phyloP scores from a whole-genome alignment of 2,329 filamentous ascomycete genomes.

The Purpureocillium takamizusanense region DNA sequence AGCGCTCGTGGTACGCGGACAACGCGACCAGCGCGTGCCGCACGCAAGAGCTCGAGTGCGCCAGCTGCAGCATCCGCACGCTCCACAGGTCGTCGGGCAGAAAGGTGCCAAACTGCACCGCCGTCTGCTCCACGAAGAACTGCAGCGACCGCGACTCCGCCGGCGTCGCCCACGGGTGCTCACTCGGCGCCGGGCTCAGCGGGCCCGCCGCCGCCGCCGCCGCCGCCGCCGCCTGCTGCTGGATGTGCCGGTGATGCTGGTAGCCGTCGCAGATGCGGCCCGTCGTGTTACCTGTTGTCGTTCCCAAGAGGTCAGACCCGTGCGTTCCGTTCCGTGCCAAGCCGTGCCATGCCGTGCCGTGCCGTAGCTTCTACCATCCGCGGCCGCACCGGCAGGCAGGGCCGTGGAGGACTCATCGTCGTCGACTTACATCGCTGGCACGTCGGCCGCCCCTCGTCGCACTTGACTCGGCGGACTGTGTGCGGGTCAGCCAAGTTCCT shows the following conservation, averaged over 20 bases:
- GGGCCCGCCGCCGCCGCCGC: background rate
- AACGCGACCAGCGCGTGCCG: constrained; percentile 6
- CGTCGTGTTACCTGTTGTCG: constrained; percentile 2
- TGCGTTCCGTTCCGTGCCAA: too few species aligned
- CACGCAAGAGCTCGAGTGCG: constrained; percentile 4
- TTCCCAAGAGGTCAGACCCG: background rate
- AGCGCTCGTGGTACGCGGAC: constrained; percentile 6
- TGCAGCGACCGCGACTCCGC: constrained; percentile 4
- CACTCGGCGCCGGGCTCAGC: constrained; percentile 1
- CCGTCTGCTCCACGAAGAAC: constrained; percentile 5
- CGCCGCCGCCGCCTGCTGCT: background rate
- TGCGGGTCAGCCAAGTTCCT: background rate
- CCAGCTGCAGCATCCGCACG: constrained; percentile 4
- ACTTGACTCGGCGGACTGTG: constrained; percentile 7
- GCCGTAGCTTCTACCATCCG: too few species aligned
- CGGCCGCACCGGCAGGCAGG: too few species aligned
- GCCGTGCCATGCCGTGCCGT: too few species aligned
- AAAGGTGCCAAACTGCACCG: constrained; percentile 3
- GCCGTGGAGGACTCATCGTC: background rate
- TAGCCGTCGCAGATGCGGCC: constrained; percentile 6
- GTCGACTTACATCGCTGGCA: constrained; percentile 4
- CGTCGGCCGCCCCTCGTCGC: constrained; percentile 4
- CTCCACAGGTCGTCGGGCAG: constrained; percentile 6
- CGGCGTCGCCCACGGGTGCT: background rate
- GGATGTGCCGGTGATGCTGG: background rate